Evolutionary conservation across 1,139 yeast genomes (phyloP), one percentile per base, ranked within the genome.

Genomic region (Blastobotrys serpentis): DNA sequence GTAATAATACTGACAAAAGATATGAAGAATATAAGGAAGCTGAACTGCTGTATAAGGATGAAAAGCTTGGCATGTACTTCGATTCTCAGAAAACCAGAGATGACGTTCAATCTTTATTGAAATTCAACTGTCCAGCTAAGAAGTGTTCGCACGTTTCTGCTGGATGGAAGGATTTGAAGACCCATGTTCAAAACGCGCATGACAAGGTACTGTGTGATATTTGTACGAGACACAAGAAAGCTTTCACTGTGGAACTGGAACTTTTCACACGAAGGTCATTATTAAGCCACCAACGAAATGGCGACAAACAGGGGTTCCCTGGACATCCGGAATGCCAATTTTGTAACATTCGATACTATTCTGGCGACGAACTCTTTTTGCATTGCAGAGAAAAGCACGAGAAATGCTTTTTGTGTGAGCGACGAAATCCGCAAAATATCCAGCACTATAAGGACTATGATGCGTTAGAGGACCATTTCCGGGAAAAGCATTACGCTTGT

Each of bases 241-340:
- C 86, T 2, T 92, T 92, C 64, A 78, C 88, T 2, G 66, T 71
- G 11, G 98, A 92, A 64, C 73, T 88, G 48, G 74, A 76, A 36
- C 66, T 86, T 17, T 87, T 78, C 63, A 76, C 82, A 1, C 74
- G 74, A 40, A 79, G 79, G 51, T 84, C 80, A 55, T 73, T 92
- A 43, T 80, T 78, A 52, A 75, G 71, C 46, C 99, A 92, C 68
- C 85, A 84, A 62, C 66, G 75, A 4, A 75, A 72, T 38, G 97
- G 96, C 41, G 78, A 76, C 56, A 76, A 74, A 42, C 67, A 70
- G 16, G 97, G 97, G 2, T 90, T 90, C 64, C 73, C 69, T 8
- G 98, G 98, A 0, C 99, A 92, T 63, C 97, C 98, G 0, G 75
- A 77, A 56, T 92, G 99, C 73, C 80, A 79, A 56, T 87, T 87